Conservation (phyloP, 345 rosid species). For the Salix viminalis region DNA sequence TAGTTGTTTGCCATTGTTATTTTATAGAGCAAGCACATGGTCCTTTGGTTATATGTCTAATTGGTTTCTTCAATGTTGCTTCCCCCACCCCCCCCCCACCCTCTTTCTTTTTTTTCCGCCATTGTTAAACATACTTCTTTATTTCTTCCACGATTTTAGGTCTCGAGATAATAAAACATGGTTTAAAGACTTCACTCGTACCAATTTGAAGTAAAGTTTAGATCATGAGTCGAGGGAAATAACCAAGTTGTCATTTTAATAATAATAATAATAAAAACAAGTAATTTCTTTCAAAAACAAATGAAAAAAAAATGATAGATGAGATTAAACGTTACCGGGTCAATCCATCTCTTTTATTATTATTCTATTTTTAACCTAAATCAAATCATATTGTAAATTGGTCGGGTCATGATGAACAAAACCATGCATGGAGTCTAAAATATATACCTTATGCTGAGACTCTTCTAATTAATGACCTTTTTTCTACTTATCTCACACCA, state of each 20-base stretch:
- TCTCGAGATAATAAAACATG: conserved; percentile 20
- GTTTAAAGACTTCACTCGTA: too few relatives aligned
- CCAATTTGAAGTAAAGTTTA: too few relatives aligned
- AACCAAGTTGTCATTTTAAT: too few relatives aligned
- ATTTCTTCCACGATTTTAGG: conserved; percentile 19
- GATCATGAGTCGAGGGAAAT: too few relatives aligned
- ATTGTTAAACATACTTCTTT: conserved; percentile 16
- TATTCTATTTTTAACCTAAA: too few relatives aligned
- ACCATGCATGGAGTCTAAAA: conserved; percentile 2
- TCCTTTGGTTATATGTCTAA: conserved; percentile 10
- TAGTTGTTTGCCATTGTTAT: conserved; percentile 10
- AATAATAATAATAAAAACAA: too few relatives aligned
- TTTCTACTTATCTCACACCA: background rate
- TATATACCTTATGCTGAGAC: background rate
- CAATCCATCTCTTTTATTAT: too few relatives aligned
- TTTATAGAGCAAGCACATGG: conserved; percentile 34
- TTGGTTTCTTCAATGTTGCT: conserved; percentile 29
- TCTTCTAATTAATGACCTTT: background rate
- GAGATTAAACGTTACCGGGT: too few relatives aligned
- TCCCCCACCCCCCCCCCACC: background rate
- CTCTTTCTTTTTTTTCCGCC: background rate
- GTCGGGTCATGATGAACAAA: background rate
- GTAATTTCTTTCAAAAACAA: too few relatives aligned
- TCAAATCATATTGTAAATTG: too few relatives aligned
- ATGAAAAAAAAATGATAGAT: too few relatives aligned